Conservation (phyloP, 257 asterid genomes). For the Cinchona pubescens region DNA sequence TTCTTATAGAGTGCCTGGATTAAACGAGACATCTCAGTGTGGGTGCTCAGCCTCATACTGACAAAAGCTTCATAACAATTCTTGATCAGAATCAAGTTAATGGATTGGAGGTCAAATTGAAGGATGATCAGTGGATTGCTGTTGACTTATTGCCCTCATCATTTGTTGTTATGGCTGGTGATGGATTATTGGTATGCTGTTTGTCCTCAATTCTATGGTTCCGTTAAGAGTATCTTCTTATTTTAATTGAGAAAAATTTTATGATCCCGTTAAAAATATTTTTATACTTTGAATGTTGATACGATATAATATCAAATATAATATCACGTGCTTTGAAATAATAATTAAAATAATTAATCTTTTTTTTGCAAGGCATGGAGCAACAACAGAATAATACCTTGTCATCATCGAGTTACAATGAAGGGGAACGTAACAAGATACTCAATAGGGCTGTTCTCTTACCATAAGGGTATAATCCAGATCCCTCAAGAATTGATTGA, state of each 20-base stretch:
- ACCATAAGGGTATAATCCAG: conserved; percentile 37
- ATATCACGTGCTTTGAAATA: too few relatives aligned
- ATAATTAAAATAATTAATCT: neutral
- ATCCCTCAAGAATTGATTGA: conserved; percentile 60
- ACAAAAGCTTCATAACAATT: conserved; percentile 47
- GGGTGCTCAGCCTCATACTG: conserved; percentile 47
- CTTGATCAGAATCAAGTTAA: conserved; percentile 53
- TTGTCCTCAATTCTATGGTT: neutral
- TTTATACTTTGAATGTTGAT: too few relatives aligned
- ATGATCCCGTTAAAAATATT: too few relatives aligned
- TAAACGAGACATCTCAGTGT: conserved; percentile 7
- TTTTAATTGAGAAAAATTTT: too few relatives aligned
- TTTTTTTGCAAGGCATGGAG: conserved; percentile 64
- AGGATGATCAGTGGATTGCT: conserved; percentile 43
- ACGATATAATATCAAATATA: too few relatives aligned
- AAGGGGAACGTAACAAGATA: conserved; percentile 39
- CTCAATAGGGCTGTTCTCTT: conserved; percentile 48
- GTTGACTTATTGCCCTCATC: conserved; percentile 44
- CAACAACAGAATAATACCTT: conserved; percentile 53
- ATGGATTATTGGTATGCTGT: conserved; percentile 30
- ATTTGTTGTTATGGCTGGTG: conserved; percentile 62
- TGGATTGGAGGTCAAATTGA: conserved; percentile 47
- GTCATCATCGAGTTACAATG: conserved; percentile 52
- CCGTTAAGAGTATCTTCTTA: too few relatives aligned
- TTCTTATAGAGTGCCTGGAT: conserved; percentile 35